Evolutionary conservation across 2,329 filamentous ascomycete species (phyloP).

Genomic region (Aaosphaeria arxii): DNA sequence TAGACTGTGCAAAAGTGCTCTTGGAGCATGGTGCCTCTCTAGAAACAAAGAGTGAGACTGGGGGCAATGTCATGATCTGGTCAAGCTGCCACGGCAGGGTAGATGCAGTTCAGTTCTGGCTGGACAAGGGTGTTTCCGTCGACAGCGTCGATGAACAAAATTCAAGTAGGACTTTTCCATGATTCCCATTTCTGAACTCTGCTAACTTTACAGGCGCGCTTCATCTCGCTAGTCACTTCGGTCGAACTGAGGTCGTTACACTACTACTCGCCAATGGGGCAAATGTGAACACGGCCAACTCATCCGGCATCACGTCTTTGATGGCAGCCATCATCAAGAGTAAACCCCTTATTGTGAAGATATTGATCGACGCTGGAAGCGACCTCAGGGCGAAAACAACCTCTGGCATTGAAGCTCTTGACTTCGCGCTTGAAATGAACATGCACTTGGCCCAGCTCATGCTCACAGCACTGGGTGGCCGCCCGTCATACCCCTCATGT

Average conservation of each 20-base stretch:
- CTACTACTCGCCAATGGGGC: slow-evolving; percentile 15
- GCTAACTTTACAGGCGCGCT: slow-evolving; percentile 3
- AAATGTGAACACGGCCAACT: slow-evolving; percentile 7
- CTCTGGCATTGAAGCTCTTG: slow-evolving; percentile 8
- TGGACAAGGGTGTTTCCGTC: slow-evolving; percentile 11
- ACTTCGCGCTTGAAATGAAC: slow-evolving; percentile 10
- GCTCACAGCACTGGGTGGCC: slow-evolving; percentile 13
- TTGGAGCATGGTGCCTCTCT: slow-evolving; percentile 15
- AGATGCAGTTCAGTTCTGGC: slow-evolving; percentile 11
- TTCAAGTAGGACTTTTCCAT: too few relatives aligned
- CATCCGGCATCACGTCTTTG: slow-evolving; percentile 9
- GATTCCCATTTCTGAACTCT: too few relatives aligned
- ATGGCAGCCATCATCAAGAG: slow-evolving; percentile 12
- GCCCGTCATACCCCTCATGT: slow-evolving; percentile 12
- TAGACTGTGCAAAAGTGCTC: slow-evolving; percentile 11
- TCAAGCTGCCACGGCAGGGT: slow-evolving; percentile 12
- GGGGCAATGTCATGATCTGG: slow-evolving; percentile 13
- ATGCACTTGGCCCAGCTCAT: slow-evolving; percentile 8
- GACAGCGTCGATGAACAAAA: slow-evolving; percentile 1
- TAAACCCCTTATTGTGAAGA: slow-evolving; percentile 8
- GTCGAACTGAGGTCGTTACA: slow-evolving; percentile 10
- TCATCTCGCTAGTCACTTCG: slow-evolving; percentile 10
- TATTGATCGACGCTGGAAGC: slow-evolving; percentile 9
- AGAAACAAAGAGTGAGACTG: slow-evolving; percentile 5
- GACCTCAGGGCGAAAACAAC: slow-evolving; percentile 4